These are phyloP conservation scores for Moringa oleifera DNA, from an alignment of 345 rosid species.

Conservation along the genomic window DNA sequence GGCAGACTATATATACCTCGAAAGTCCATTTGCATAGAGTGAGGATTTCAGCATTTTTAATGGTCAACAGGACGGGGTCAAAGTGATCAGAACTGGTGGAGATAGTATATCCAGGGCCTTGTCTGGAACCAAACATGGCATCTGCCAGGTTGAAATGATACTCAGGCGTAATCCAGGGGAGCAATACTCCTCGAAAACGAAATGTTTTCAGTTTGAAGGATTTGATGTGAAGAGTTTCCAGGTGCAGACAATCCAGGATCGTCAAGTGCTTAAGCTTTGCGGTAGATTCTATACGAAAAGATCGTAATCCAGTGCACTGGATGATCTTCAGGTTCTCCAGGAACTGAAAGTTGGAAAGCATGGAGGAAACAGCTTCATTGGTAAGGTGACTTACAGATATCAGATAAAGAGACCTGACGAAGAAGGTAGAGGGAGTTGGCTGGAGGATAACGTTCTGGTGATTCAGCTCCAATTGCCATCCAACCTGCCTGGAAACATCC, in stretches of 20 bases:
- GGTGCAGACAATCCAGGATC: conserved; percentile 34
- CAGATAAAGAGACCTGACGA: conserved; percentile 41
- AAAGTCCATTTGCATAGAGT: conserved; percentile 59
- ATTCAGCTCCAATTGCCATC: conserved; percentile 32
- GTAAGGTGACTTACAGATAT: conserved; percentile 32
- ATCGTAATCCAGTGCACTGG: conserved; percentile 31
- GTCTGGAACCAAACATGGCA: conserved; percentile 42
- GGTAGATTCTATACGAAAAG: conserved; percentile 38
- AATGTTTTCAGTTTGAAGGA: conserved; percentile 37
- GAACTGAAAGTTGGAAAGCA: conserved; percentile 31
- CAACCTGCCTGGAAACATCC: conserved; percentile 18
- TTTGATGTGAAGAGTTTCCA: conserved; percentile 34
- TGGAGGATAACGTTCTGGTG: conserved; percentile 16
- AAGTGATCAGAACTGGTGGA: conserved; percentile 22
- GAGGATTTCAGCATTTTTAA: conserved; percentile 48
- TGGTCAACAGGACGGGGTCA: conserved; percentile 38
- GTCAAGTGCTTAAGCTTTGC: conserved; percentile 41
- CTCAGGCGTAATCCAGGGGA: conserved; percentile 42
- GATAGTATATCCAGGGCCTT: conserved; percentile 32
- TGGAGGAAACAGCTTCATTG: conserved; percentile 41
- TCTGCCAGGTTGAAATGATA: conserved; percentile 48
- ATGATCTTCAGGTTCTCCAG: conserved; percentile 50
- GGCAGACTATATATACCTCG: conserved; percentile 29
- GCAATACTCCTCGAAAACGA: conserved; percentile 28
- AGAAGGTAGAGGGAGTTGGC: conserved; percentile 24